Base-by-base conservation (phyloP, 257 asterid species). In the Solanum tarapatanum region DNA sequence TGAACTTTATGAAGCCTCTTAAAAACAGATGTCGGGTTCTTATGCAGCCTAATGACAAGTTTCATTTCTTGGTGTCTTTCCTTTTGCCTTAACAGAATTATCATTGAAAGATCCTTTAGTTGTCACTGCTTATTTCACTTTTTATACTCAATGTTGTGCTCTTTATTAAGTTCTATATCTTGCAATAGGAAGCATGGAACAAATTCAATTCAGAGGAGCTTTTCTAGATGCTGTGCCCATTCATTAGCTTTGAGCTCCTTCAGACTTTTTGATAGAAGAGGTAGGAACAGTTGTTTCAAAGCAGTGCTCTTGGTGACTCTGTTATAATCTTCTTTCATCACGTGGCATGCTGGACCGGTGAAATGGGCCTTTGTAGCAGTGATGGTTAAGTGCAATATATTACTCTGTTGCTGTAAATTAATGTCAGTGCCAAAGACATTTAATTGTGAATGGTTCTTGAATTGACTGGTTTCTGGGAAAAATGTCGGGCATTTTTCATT, bases 151-250 rank as follows among this genome's bases (percentile, higher is more conserved):
- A 70, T 12, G 26, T 73, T 45, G 69, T 26, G 51, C 55, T 86
- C 11, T 88, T 82, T 41, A 76, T 82, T 64, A 14, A 88, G 35
- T 36, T 85, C 32, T 32, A 26, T 86, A 37, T 33, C 86, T 88
- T 73, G 60, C 84, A 89, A 92, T 86, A 97, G 99, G 99, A 96
- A 90, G 96, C 99, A 10, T 97, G 99, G 99, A 97, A 97, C 93
- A 97, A 97, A 90, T 95, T 97, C 48, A 97, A 96, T 92, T 97
- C 99, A 9, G 99, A 97, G 98, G 99, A 97, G 97, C 99, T 97
- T 88, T 97, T 95, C 94, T 97, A 93, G 93, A 87, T 70, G 62
- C 87, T 41, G 87, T 70, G 39, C 80, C 64, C 87, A 72, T 89
- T 89, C 89, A 62, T 88, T 82, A 82, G 32, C 86, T 51, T 87